Evolutionary conservation across 2,329 filamentous ascomycete species (phyloP).

Genomic region (Orbilia brochopaga): DNA sequence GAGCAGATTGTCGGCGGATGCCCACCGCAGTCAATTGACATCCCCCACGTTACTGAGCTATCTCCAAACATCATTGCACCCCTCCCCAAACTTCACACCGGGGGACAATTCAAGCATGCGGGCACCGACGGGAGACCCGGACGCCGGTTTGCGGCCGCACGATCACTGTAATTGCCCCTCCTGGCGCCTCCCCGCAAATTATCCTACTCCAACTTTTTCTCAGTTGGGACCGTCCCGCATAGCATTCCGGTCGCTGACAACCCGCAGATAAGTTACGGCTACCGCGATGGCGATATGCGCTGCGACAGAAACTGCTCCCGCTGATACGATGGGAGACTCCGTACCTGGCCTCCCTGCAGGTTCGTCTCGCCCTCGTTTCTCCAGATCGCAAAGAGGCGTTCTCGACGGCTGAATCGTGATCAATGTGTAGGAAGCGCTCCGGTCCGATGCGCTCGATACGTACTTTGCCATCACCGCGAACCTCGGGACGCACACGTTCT

Average conservation of each 20-base stretch:
- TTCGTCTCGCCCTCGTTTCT: slow-evolving; percentile 20
- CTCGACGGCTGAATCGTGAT: neutral
- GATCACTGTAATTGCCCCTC: slow-evolving; percentile 52
- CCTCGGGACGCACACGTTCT: slow-evolving; percentile 96
- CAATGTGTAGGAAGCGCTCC: slow-evolving; percentile 25
- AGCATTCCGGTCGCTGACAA: neutral
- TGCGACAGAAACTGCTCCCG: slow-evolving; percentile 82
- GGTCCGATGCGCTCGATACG: slow-evolving; percentile 72
- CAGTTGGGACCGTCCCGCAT: neutral
- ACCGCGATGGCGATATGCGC: slow-evolving; percentile 82
- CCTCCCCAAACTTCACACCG: neutral
- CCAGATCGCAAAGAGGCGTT: neutral
- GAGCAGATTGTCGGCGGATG: neutral
- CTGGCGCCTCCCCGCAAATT: slow-evolving; percentile 2
- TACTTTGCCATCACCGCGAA: slow-evolving; percentile 98
- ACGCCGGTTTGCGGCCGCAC: slow-evolving; percentile 53
- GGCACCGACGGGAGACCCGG: slow-evolving; percentile 34
- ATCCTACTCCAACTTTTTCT: slow-evolving; percentile 3
- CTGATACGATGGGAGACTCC: slow-evolving; percentile 94
- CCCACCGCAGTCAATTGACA: no score
- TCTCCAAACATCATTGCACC: neutral
- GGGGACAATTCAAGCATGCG: slow-evolving; percentile 18
- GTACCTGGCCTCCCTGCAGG: slow-evolving; percentile 86
- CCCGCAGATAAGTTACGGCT: slow-evolving; percentile 76
- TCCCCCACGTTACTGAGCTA: neutral